These are phyloP conservation scores for Anaeramoeba flamelloides DNA, from an alignment of 78 protist species.

Conservation along the genomic window DNA sequence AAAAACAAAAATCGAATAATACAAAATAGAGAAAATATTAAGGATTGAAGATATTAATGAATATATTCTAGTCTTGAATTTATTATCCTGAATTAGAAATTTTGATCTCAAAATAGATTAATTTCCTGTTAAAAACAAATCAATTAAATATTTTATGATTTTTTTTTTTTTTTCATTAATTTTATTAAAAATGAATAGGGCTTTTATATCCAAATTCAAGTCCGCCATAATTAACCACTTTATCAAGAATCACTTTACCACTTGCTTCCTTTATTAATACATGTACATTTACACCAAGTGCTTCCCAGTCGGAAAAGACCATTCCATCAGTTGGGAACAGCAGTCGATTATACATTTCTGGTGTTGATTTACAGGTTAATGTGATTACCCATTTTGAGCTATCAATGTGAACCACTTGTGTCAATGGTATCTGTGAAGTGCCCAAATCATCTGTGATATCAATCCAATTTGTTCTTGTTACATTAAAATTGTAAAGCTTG, in stretches of 20 bases:
- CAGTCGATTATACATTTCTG: neutral
- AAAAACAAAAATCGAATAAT: no score
- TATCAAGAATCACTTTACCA: neutral
- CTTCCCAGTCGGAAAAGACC: neutral
- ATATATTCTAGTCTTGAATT: no score
- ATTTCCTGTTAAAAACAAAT: no score
- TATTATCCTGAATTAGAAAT: no score
- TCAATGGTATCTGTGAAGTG: neutral
- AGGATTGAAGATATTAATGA: no score
- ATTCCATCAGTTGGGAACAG: neutral
- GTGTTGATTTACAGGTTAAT: neutral
- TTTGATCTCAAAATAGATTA: no score
- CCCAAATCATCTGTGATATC: neutral
- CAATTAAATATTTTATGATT: no score
- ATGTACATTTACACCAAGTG: no score
- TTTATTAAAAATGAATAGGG: neutral
- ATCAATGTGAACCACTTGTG: neutral
- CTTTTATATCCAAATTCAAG: conserved; percentile 1
- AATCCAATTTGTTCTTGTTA: neutral
- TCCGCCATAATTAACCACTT: neutral
- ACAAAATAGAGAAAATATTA: no score
- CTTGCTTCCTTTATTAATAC: neutral
- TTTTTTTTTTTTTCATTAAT: no score
- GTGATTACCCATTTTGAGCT: neutral
- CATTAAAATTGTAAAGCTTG: neutral